A percentile compares a stretch with the other conserved stretches of the same genome.
phyloP scores from a whole-genome alignment of 352 stramenopile species.

The Pythium pyrilobum region DNA sequence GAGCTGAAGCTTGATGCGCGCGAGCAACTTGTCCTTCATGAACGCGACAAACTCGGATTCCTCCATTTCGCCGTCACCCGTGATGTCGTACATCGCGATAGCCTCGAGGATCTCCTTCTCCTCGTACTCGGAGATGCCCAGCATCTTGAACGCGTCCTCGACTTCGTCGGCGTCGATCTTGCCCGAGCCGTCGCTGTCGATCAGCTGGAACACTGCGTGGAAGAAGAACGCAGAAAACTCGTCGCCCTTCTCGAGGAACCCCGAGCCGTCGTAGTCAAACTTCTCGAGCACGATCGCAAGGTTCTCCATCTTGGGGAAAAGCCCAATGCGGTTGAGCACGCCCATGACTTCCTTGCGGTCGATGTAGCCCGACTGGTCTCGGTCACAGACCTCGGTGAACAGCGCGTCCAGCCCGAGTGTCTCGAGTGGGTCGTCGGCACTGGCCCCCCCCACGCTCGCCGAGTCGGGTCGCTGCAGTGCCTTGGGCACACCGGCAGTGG shows the following conservation, averaged over 20 bases:
- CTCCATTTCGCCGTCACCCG: slow-evolving; percentile 72
- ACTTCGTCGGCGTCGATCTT: slow-evolving; percentile 78
- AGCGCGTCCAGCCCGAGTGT: slow-evolving; percentile 51
- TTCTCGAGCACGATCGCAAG: slow-evolving; percentile 38
- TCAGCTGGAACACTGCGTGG: slow-evolving; percentile 65
- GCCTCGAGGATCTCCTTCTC: slow-evolving; percentile 58
- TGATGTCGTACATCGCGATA: slow-evolving; percentile 73
- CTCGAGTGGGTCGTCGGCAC: slow-evolving; percentile 45
- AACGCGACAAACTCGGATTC: slow-evolving; percentile 80
- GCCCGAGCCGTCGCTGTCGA: slow-evolving; percentile 64
- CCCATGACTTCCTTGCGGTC: slow-evolving; percentile 51
- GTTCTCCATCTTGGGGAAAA: slow-evolving; percentile 51
- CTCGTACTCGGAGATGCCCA: slow-evolving; percentile 52
- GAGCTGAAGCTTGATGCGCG: slow-evolving; percentile 52
- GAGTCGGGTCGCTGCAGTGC: slow-evolving; percentile 6
- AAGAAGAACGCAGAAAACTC: slow-evolving; percentile 75
- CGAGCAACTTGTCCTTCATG: slow-evolving; percentile 59
- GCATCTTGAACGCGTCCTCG: slow-evolving; percentile 64
- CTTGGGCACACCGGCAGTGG: slow-evolving; percentile 3
- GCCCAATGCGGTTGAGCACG: slow-evolving; percentile 58
- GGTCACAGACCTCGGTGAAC: slow-evolving; percentile 56
- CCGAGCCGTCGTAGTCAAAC: slow-evolving; percentile 48
- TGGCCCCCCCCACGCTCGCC: background rate
- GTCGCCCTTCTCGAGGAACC: slow-evolving; percentile 33
- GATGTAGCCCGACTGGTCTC: slow-evolving; percentile 51